Evolutionary conservation across 2,329 filamentous ascomycete genomes (phyloP).

Genomic region (Trichocomaceae sp.): DNA sequence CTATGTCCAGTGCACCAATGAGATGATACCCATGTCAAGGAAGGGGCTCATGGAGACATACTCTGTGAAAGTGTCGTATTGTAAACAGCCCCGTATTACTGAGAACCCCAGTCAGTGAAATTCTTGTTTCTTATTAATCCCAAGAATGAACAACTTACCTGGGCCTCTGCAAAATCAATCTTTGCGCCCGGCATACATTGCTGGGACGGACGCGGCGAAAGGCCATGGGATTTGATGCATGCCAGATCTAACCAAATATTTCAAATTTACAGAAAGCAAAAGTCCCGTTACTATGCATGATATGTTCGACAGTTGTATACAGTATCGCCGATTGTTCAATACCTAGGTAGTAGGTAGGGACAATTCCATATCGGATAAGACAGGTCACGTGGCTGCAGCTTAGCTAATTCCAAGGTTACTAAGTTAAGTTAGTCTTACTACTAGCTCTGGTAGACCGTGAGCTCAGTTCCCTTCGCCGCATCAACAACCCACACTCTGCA

Average conservation of each 20-base stretch:
- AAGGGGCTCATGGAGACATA: not conserved
- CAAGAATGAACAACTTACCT: not conserved
- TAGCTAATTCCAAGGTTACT: too few species aligned
- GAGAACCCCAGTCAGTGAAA: not conserved
- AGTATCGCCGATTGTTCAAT: too few species aligned
- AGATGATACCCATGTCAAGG: not conserved
- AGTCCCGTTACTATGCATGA: not conserved
- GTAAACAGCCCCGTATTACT: not conserved
- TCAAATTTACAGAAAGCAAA: not conserved
- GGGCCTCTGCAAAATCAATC: not conserved
- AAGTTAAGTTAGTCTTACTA: too few species aligned
- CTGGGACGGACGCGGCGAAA: not conserved
- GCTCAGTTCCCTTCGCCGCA: conserved; percentile 3
- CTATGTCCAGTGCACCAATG: not conserved
- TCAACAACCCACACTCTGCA: conserved; percentile 1
- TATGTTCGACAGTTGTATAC: not conserved
- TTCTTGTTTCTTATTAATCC: not conserved
- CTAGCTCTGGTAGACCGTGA: not conserved
- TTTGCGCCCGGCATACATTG: not conserved
- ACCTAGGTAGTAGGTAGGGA: not conserved
- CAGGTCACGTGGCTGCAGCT: not conserved
- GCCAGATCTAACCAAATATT: not conserved
- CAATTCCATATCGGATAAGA: not conserved
- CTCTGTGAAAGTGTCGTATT: not conserved
- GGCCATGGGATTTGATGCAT: not conserved